Base-by-base conservation (phyloP, 257 asterid species). In the Craterostigma plantagineum region DNA sequence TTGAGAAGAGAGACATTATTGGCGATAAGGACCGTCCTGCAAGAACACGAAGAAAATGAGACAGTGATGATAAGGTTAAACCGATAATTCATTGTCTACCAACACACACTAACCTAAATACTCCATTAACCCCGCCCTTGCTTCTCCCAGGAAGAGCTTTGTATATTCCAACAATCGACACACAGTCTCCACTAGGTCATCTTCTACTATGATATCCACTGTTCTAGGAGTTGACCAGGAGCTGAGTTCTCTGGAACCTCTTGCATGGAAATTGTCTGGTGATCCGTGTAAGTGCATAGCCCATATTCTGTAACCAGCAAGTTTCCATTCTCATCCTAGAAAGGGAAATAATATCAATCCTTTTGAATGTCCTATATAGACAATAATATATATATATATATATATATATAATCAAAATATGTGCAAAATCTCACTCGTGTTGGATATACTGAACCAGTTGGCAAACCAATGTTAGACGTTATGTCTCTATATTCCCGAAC, bases 171-270 rank as follows among this genome's bases (percentile, higher is more conserved):
- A 82, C 93, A 64, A 77, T 57, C 33, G 92, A 93, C 43, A 87
- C 90, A 11, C 98, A 91, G 63, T 87, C 98, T 38, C 98, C 98
- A 87, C 98, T 49, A 87, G 59, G 58, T 87, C 98, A 34, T 87
- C 98, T 69, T 87, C 98, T 27, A 82, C 73, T 39, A 87, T 74
- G 33, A 87, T 42, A 60, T 87, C 95, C 45, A 87, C 93, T 6
- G 95, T 76, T 58, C 95, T 62, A 54, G 95, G 54, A 87, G 95
- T 52, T 87, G 98, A 52, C 98, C 95, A 46, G 95, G 98, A 66
- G 95, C 93, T 42, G 95, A 70, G 60, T 87, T 87, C 62, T 87
- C 98, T 1, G 98, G 98, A 39, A 82, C 90, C 63, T 82, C 93
- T 74, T 82, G 98, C 95, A 87, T 72, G 34, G 98, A 79, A 39